Percentiles rank a stretch among this genome's conserved stretches.
Conservation (phyloP, 1,284 basidiomycete genomes). For the Hemileia vastatrix region DNA sequence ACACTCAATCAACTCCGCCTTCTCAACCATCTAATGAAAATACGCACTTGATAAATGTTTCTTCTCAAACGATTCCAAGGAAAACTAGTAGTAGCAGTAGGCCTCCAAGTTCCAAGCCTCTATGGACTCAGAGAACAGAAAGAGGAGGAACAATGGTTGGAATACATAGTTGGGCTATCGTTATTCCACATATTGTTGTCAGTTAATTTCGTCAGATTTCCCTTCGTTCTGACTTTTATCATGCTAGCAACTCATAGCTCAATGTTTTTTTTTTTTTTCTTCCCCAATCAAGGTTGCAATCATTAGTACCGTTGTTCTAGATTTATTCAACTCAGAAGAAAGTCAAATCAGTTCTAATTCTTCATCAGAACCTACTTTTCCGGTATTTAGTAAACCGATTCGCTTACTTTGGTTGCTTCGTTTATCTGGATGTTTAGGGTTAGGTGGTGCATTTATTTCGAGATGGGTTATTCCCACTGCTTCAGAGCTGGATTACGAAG, state of each 20-base stretch:
- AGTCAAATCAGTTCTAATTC: not conserved
- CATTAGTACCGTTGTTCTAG: not conserved
- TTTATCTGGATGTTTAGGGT: not conserved
- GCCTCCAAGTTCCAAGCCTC: not conserved
- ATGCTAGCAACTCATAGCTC: not conserved
- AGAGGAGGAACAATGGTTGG: constrained; percentile 3
- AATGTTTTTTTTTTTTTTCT: not conserved
- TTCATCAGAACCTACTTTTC: not conserved
- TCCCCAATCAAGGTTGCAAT: not conserved
- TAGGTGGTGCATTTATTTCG: not conserved
- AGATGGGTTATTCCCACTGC: constrained; percentile 3
- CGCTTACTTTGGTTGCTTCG: constrained; percentile 4
- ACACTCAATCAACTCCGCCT: not conserved
- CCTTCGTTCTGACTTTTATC: not conserved
- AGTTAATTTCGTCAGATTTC: not conserved
- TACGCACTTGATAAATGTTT: not conserved
- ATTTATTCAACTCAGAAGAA: not conserved
- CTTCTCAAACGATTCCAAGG: not conserved
- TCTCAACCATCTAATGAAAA: not conserved
- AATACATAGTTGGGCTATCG: constrained; percentile 4
- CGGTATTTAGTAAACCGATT: not conserved
- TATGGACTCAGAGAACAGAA: not conserved
- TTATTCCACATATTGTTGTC: constrained; percentile 15
- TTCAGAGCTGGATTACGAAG: constrained; percentile 12
- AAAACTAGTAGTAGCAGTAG: not conserved